phyloP scores from a whole-genome alignment of 306 rosid species.

The Quercus mongolica region DNA sequence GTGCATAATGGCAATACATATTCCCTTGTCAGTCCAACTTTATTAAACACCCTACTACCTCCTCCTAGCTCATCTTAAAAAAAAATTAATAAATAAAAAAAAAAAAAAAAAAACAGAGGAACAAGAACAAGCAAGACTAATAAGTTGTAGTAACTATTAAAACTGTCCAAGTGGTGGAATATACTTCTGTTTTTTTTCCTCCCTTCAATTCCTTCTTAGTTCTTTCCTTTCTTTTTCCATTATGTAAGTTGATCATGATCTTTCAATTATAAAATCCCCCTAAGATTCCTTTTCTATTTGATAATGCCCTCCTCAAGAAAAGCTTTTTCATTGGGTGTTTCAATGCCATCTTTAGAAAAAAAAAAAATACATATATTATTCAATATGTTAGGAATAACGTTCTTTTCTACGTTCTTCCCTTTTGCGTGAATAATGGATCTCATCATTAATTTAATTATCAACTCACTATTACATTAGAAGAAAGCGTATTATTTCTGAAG shows the following conservation, averaged over 20 bases:
- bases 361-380: background rate
- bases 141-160: background rate
- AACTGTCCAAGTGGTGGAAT: background rate
- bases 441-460: no score
- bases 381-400: no score
- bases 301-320: background rate
- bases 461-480: constrained; percentile 8
- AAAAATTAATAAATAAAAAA: no score
- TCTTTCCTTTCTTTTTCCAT: background rate
- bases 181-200: background rate
- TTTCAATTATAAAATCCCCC: background rate
- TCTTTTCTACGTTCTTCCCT: no score
- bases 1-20: constrained; percentile 24
- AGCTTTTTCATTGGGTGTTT: background rate
- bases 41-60: background rate
- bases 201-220: background rate
- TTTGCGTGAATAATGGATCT: no score
- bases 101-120: no score
- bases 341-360: background rate
- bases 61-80: no score
- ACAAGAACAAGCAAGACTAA: no score
- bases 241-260: background rate
- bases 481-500: background rate
- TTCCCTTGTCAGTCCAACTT: constrained; percentile 22
- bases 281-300: background rate